These are phyloP conservation scores for Xylariaceae sp. DNA, from an alignment of 2,329 filamentous ascomycete genomes.

Conservation along the genomic window DNA sequence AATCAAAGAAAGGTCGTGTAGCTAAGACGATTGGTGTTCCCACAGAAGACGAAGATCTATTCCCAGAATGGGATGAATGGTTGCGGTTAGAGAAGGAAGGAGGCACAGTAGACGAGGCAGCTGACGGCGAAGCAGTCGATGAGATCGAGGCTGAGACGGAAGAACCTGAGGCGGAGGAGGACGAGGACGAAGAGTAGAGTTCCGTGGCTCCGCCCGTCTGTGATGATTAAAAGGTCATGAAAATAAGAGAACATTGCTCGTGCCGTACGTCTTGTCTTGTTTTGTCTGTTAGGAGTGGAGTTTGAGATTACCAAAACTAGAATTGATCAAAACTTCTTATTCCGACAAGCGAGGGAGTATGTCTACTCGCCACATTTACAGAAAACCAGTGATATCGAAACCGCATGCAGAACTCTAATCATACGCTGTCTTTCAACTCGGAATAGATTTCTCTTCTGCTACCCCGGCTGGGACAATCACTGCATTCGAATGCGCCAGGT, in stretches of 20 bases:
- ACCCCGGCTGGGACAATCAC: too few species aligned
- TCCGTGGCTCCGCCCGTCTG: neutral
- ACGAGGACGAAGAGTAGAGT: slow-evolving; percentile 30
- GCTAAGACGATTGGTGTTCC: slow-evolving; percentile 84
- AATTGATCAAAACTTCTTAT: too few species aligned
- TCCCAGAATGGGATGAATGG: slow-evolving; percentile 96
- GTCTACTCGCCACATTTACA: too few species aligned
- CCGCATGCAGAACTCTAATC: too few species aligned
- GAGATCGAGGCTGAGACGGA: slow-evolving; percentile 30
- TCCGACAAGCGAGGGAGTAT: too few species aligned
- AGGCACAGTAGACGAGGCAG: slow-evolving; percentile 48
- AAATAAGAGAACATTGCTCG: neutral
- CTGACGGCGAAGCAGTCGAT: slow-evolving; percentile 33
- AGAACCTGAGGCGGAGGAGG: slow-evolving; percentile 11
- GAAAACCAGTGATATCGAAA: too few species aligned
- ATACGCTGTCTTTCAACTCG: too few species aligned
- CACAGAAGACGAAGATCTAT: slow-evolving; percentile 83
- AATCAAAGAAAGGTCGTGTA: slow-evolving; percentile 83
- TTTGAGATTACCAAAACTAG: too few species aligned
- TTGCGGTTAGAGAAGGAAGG: slow-evolving; percentile 80
- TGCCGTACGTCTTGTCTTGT: too few species aligned
- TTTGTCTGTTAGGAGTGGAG: too few species aligned
- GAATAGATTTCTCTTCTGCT: too few species aligned
- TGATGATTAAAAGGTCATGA: neutral
- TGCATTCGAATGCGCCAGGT: too few species aligned